Base-by-base conservation (phyloP, 176 grass and related monocot species). In the Metroxylon sagu region DNA sequence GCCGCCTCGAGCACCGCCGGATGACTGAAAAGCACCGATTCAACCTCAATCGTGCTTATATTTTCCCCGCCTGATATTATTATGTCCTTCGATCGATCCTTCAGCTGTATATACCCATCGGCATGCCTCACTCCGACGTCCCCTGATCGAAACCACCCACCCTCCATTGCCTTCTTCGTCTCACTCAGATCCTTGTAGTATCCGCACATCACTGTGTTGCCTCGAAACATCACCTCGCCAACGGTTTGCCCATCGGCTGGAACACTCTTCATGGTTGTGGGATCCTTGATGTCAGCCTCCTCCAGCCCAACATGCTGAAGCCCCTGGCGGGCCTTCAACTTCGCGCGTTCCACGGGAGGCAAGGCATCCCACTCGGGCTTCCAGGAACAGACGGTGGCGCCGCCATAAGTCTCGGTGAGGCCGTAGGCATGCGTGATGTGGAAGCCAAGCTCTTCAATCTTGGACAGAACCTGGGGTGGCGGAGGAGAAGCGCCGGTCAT, bases 161-260 rank as follows among this genome's bases (percentile, higher is more conserved):
- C 64, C 14, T 23, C 26, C 76, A 86, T 80, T 0, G 83, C 71
- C 4, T 77, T 64, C 14, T 5, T 60, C 19, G 83, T 86, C 0
- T 58, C 77, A 16, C 17, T 5, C 2, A 69, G 18, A 60, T 86
- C 74, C 65, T 66, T 64, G 1, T 23, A 23, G 65, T 67, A 82
- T 49, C 83, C 74, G 50, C 78, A 73, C 83, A 82, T 86, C 17
- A 86, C 70, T n/a, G 63, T 86, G 74, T 86, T 86, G 1, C 83
- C 65, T 0, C 83, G 53, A 60, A 81, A 86, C 63, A 81, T 69
- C 26, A 86, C 83, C 66, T 86, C 78, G 8, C 78, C 83, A 7
- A 82, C 56, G 0, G 70, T 78, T 12, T n/a, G 2, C 0, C 74
- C 83, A 50, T 86, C 83, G 18, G 4, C 12, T 29, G 74, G 64